Evolutionary conservation across 2,329 filamentous ascomycete genomes (phyloP).

Genomic region (Sarocladium kiliense): DNA sequence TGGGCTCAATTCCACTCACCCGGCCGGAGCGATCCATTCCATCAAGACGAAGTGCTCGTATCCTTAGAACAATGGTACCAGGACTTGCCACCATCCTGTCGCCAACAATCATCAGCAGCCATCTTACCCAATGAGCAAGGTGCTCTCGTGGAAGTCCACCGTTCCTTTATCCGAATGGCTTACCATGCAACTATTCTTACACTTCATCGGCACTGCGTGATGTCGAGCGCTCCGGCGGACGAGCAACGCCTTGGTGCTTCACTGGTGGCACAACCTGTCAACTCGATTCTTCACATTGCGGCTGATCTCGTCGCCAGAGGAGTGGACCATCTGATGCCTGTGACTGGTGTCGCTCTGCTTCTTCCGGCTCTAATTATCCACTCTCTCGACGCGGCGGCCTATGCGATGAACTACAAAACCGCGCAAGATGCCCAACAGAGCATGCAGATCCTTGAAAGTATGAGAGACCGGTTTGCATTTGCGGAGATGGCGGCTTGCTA

Average conservation of each 20-base stretch:
- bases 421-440: not conserved
- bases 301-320: not conserved
- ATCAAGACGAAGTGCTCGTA: not conserved
- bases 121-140: not conserved
- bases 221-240: not conserved
- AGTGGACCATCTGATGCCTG: not conserved
- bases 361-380: not conserved
- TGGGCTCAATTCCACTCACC: not conserved
- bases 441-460: not conserved
- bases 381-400: not conserved
- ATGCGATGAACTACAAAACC: not conserved
- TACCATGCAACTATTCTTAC: not conserved
- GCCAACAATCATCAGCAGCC: not conserved
- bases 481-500: conserved; percentile 1
- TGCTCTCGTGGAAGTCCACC: not conserved
- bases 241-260: not conserved
- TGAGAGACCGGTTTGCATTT: not conserved
- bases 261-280: not conserved
- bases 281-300: not conserved
- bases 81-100: not conserved
- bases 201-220: not conserved
- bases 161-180: not conserved
- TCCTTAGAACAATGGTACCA: not conserved
- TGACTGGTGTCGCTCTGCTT: not conserved
- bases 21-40: not conserved